A percentile compares a stretch with the other conserved stretches of the same genome.
Evolutionary conservation across 1,139 yeast genomes (phyloP).

Genomic region (Sugiyamaella paludigena): DNA sequence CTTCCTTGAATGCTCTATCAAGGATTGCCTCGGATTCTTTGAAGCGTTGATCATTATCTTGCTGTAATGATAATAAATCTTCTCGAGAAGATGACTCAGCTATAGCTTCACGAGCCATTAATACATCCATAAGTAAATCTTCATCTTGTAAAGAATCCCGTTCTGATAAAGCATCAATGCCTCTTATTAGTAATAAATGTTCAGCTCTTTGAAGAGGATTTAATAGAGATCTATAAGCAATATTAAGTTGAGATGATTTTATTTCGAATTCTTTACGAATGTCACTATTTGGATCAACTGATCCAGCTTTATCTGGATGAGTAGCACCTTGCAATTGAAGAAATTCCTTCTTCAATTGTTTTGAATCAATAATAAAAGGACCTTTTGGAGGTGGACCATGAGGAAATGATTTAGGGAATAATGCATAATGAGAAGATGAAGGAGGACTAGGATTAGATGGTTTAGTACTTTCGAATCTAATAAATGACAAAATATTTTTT

Average conservation of each 20-base stretch:
- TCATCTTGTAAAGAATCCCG: slow-evolving; percentile 48
- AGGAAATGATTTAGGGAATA: slow-evolving; percentile 78
- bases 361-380: slow-evolving; percentile 55
- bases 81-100: slow-evolving; percentile 59
- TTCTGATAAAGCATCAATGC: slow-evolving; percentile 39
- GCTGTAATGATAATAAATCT: slow-evolving; percentile 54
- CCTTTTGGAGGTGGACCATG: slow-evolving; percentile 65
- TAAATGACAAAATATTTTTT: no score
- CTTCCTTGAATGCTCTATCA: slow-evolving; percentile 39
- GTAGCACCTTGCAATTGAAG: slow-evolving; percentile 64
- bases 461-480: neutral
- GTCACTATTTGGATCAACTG: slow-evolving; percentile 25
- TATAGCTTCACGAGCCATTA: slow-evolving; percentile 76
- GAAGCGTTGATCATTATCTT: slow-evolving; percentile 58
- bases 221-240: slow-evolving; percentile 67
- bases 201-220: slow-evolving; percentile 72
- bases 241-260: slow-evolving; percentile 58
- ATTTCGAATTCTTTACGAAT: slow-evolving; percentile 28
- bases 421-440: slow-evolving; percentile 42
- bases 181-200: slow-evolving; percentile 47
- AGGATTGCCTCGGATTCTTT: slow-evolving; percentile 41
- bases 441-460: no score
- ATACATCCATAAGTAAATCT: slow-evolving; percentile 62
- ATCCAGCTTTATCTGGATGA: slow-evolving; percentile 71
- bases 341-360: slow-evolving; percentile 67